phyloP scores from a whole-genome alignment of 345 rosid genomes.

The Angophora floribunda region DNA sequence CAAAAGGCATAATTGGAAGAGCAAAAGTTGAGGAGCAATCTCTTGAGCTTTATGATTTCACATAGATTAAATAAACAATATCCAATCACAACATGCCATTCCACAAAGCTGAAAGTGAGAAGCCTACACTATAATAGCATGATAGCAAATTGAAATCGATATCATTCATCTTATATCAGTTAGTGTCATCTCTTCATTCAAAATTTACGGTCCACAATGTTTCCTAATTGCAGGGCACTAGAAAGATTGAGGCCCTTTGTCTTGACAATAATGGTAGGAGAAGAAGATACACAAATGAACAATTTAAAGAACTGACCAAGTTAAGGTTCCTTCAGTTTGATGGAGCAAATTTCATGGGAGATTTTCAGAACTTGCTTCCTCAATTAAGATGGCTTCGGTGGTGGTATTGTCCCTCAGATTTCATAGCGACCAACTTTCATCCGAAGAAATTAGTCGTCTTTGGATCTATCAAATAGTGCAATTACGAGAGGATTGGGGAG shows the following conservation, averaged over 20 bases:
- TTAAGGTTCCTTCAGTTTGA: background rate
- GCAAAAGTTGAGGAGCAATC: fast-evolving
- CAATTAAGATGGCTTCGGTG: background rate
- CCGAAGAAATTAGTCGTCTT: background rate
- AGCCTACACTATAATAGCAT: background rate
- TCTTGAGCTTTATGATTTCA: fast-evolving
- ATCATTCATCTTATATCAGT: fast-evolving
- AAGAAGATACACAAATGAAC: background rate
- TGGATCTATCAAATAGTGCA: fast-evolving
- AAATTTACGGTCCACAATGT: background rate
- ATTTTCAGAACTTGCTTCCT: background rate
- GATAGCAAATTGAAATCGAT: background rate
- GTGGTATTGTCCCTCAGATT: background rate
- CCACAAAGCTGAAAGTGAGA: background rate
- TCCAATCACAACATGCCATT: background rate
- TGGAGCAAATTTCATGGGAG: background rate
- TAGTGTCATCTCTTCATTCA: background rate
- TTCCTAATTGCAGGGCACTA: background rate
- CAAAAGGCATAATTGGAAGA: background rate
- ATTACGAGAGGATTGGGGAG: background rate
- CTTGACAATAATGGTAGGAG: fast-evolving
- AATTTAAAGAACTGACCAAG: background rate
- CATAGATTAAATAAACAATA: background rate
- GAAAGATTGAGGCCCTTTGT: background rate
- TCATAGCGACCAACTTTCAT: background rate